Conservation (phyloP, 2,329 filamentous ascomycete genomes). For the Ascochyta koolunga region DNA sequence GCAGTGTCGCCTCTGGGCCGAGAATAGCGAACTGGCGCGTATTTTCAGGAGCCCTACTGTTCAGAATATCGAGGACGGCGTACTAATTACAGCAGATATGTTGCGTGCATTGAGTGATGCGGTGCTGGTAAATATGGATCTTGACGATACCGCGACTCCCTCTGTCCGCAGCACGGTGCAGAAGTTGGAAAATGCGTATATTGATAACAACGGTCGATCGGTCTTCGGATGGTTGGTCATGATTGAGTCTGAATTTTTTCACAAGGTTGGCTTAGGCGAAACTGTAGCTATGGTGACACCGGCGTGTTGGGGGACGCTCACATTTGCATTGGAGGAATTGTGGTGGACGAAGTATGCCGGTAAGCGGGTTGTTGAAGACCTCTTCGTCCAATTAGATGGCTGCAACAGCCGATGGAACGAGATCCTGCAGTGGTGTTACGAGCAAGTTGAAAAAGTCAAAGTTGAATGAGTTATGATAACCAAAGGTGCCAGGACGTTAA, state of each 20-base stretch:
- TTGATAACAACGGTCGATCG: neutral
- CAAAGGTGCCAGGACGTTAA: neutral
- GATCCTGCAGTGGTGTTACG: conserved; percentile 1
- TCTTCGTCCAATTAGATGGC: neutral
- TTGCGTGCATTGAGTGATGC: neutral
- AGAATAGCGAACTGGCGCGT: neutral
- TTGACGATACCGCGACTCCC: neutral
- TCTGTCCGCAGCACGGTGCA: neutral
- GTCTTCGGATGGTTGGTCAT: conserved; percentile 2
- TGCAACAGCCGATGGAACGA: neutral
- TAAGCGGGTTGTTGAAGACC: neutral
- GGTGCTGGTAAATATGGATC: neutral
- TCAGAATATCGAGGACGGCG: neutral
- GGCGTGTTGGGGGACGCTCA: conserved; percentile 1
- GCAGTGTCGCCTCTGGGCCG: neutral
- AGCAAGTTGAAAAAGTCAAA: neutral
- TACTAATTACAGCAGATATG: neutral
- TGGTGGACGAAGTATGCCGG: conserved; percentile 5
- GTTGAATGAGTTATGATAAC: neutral
- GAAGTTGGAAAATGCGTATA: conserved; percentile 5
- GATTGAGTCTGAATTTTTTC: neutral
- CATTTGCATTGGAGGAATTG: neutral
- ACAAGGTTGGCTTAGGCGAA: neutral
- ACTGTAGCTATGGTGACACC: neutral
- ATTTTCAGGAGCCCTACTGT: neutral